Evolutionary conservation across 2,329 filamentous ascomycete species (phyloP).

Genomic region (Aureobasidium sp.): DNA sequence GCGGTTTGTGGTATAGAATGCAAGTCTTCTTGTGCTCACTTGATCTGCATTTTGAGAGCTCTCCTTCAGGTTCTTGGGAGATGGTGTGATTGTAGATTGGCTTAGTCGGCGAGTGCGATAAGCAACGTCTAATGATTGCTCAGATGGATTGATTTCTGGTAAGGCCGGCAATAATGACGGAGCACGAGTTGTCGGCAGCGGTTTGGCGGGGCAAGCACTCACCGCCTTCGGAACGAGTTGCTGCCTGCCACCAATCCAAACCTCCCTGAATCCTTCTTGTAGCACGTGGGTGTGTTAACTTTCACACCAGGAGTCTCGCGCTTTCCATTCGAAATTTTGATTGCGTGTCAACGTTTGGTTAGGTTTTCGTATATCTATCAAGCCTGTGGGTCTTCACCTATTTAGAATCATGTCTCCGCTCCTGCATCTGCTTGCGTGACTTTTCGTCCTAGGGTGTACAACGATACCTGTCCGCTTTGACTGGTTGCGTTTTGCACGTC

Average conservation of each 20-base stretch:
- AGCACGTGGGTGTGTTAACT: not conserved
- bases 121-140: not conserved
- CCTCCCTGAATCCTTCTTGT: not conserved
- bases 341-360: not conserved
- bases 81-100: not conserved
- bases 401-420: no score
- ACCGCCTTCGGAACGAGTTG: slow-evolving; percentile 12
- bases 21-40: slow-evolving; percentile 7
- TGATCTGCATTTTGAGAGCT: slow-evolving; percentile 18
- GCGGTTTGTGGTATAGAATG: not conserved
- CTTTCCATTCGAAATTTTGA: not conserved
- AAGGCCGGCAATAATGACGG: slow-evolving; percentile 9
- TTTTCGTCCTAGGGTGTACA: not conserved
- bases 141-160: not conserved
- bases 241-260: not conserved
- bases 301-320: not conserved
- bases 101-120: not conserved
- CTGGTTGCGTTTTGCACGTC: not conserved
- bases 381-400: not conserved
- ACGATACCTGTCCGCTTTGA: not conserved
- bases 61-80: not conserved
- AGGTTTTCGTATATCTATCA: not conserved
- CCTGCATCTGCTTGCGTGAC: slow-evolving; percentile 5
- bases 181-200: not conserved
- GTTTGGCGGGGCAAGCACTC: slow-evolving; percentile 11